Conservation (phyloP, 352 stramenopile species). For the Globisporangium mamillatum region DNA sequence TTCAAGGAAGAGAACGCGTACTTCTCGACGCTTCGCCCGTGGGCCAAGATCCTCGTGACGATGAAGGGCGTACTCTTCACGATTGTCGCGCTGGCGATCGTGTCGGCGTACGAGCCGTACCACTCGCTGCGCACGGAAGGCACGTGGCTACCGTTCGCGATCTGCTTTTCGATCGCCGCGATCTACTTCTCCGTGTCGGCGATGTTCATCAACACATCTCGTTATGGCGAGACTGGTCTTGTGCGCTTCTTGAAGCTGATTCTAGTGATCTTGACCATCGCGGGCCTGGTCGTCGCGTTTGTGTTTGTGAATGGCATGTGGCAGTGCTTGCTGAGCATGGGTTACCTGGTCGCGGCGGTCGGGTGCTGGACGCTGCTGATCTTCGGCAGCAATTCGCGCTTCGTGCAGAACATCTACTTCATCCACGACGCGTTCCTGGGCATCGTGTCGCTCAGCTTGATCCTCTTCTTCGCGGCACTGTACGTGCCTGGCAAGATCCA, state of each 20-base stretch:
- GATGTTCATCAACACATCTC: constrained; percentile 56
- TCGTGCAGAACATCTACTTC: constrained; percentile 92
- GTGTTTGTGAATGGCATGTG: constrained; percentile 83
- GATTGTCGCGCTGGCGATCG: constrained; percentile 84
- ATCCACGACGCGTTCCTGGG: constrained; percentile 94
- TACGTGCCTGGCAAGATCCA: constrained; percentile 92
- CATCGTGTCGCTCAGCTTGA: constrained; percentile 90
- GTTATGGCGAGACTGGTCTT: constrained; percentile 53
- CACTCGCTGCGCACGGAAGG: constrained; percentile 52
- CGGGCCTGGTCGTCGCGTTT: constrained; percentile 71
- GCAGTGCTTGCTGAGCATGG: constrained; percentile 88
- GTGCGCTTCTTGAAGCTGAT: constrained; percentile 73
- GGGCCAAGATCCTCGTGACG: constrained; percentile 90
- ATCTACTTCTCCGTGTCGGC: constrained; percentile 69
- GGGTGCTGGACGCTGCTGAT: constrained; percentile 82
- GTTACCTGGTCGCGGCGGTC: constrained; percentile 91
- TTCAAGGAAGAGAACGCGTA: constrained; percentile 95
- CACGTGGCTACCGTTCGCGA: constrained; percentile 58
- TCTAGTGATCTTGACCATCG: constrained; percentile 70
- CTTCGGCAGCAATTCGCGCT: constrained; percentile 85
- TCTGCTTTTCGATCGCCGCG: constrained; percentile 46
- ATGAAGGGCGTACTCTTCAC: constrained; percentile 90
- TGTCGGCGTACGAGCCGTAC: constrained; percentile 66
- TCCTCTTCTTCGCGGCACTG: constrained; percentile 90
- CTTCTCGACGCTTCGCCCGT: constrained; percentile 85